These are phyloP conservation scores for Gynochthodes officinalis DNA, from an alignment of 257 asterid genomes.

Conservation along the genomic window DNA sequence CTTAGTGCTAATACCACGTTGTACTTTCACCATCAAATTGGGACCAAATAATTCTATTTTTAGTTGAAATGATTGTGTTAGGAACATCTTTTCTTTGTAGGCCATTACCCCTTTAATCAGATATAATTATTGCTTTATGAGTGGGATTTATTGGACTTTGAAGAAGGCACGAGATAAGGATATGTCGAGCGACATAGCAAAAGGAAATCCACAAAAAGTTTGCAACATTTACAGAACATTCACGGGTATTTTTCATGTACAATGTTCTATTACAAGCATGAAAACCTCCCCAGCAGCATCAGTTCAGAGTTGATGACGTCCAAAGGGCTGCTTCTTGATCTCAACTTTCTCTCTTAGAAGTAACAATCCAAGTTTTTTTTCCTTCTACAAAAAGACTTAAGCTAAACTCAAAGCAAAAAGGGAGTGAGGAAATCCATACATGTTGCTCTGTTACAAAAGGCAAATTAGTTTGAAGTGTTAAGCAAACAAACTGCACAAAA, in stretches of 20 bases:
- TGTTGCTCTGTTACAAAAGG: slow-evolving; percentile 11
- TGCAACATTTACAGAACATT: slow-evolving; percentile 9
- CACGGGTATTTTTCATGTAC: slow-evolving; percentile 15
- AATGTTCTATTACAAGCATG: neutral
- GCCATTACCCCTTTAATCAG: neutral
- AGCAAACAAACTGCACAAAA: slow-evolving; percentile 6
- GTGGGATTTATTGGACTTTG: no score
- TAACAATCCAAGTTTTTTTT: neutral
- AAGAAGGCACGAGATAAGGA: neutral
- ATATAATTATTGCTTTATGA: neutral
- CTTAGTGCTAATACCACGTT: no score
- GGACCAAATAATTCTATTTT: neutral
- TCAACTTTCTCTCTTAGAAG: neutral
- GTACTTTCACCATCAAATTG: neutral
- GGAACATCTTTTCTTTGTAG: neutral
- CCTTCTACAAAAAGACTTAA: slow-evolving; percentile 12
- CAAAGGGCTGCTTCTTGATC: neutral
- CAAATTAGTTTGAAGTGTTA: slow-evolving; percentile 10
- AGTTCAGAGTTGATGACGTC: neutral
- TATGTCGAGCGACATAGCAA: neutral
- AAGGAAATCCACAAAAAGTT: neutral
- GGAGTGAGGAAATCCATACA: slow-evolving; percentile 11
- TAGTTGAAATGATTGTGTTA: no score
- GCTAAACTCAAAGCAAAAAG: slow-evolving; percentile 3
- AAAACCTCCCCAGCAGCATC: neutral